Evolutionary conservation across 1,284 basidiomycete genomes (phyloP), one percentile per base, ranked within the genome.

Genomic region (Cutaneotrichosporon cavernicola): DNA sequence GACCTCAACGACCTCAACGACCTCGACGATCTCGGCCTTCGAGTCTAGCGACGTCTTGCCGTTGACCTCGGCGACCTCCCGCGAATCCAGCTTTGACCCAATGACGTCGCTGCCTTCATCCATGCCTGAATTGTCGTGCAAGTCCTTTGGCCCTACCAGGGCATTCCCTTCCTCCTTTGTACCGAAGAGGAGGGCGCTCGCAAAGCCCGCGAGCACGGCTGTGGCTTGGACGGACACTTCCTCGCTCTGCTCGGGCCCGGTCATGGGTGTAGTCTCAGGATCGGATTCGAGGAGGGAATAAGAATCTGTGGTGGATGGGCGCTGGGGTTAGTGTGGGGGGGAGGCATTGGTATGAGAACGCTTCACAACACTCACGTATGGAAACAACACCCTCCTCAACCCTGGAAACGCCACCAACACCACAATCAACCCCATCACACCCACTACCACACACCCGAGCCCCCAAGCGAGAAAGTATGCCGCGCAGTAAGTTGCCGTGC

Each of bases 341-440:
- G n/a, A 9, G n/a, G 26, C 11, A 7, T 22, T 22, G 50, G 18
- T 22, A 22, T 22, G 11, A 51, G 50, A 21, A 26, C 2, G 11
- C 4, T 4, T 16, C 3, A 14, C 2, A 14, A 30, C 7, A 58
- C 47, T 60, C 38, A 79, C 73, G 62, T 82, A 80, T 5, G 85
- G 86, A 77, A 87, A 87, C 36, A 86, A 77, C 36, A 77, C 66
- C 16, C 73, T 64, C 53, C 85, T 77, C 2, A 82, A 80, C 8
- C 76, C 75, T 0, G 84, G 84, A 65, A 82, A 82, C 64, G 83
- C 75, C 51, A 84, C 77, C 49, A 87, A 74, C 5, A 82, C 72
- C 21, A 82, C 72, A 10, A 83, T 56, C 56, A 83, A 81, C 30
- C 70, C 60, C 36, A 81, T 65, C 13, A 84, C 62, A 2, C 81